These are phyloP conservation scores for Monosporascus sp. DNA, from an alignment of 2,329 filamentous ascomycete genomes.

Conservation along the genomic window DNA sequence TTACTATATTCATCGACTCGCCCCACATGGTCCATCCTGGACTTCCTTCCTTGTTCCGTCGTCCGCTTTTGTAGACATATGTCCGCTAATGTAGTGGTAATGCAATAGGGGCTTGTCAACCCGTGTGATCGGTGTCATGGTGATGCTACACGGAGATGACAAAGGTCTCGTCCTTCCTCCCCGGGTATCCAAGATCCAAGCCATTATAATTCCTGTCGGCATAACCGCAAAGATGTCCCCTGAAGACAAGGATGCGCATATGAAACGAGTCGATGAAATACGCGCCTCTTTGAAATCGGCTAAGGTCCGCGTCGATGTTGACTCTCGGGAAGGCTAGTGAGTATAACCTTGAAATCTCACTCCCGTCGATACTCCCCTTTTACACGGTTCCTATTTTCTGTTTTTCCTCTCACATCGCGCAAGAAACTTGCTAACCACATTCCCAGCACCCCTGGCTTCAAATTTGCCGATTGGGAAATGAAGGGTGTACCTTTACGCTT, in stretches of 20 bases:
- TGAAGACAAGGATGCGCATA: slow-evolving; percentile 72
- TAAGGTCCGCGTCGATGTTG: slow-evolving; percentile 72
- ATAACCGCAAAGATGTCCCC: slow-evolving; percentile 82
- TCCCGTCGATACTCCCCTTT: no score
- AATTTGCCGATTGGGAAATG: slow-evolving; percentile 98
- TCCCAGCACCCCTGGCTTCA: slow-evolving; percentile 76
- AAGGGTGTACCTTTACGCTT: slow-evolving; percentile 91
- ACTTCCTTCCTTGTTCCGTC: background rate
- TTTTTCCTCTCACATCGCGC: no score
- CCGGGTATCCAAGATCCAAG: slow-evolving; percentile 79
- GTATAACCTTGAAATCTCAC: slow-evolving; percentile 8
- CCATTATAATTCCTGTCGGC: slow-evolving; percentile 85
- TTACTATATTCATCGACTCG: no score
- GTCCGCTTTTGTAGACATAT: background rate
- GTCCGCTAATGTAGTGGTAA: background rate
- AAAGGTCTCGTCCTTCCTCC: slow-evolving; percentile 92
- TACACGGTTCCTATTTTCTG: background rate
- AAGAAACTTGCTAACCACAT: slow-evolving; percentile 3
- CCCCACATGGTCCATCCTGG: background rate
- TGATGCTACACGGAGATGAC: slow-evolving; percentile 96
- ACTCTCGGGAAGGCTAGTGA: slow-evolving; percentile 77
- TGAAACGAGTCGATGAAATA: slow-evolving; percentile 70
- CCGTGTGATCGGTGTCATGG: slow-evolving; percentile 96
- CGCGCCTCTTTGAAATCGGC: slow-evolving; percentile 63
- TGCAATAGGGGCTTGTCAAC: slow-evolving; percentile 73